Evolutionary conservation across 208 protist species (phyloP).

Genomic region (Acanthamoeba sp.): DNA sequence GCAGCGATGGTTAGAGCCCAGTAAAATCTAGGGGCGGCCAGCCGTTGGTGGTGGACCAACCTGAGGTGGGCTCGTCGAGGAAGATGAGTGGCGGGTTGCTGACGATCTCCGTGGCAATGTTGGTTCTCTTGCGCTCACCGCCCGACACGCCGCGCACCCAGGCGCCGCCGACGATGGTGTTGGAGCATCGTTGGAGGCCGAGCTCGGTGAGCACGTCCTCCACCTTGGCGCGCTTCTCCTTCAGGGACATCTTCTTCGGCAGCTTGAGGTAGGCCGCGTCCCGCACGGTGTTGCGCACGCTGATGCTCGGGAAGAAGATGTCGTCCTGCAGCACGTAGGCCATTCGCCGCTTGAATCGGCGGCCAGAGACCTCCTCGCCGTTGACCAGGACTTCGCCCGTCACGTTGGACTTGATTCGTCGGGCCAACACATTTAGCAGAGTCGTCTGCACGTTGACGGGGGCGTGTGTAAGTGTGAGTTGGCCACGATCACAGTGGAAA

Average conservation of each 20-base stretch:
- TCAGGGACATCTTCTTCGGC: not conserved
- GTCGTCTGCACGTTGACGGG: constrained; percentile 81
- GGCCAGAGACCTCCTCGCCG: not conserved
- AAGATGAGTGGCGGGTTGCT: constrained; percentile 79
- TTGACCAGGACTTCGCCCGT: constrained; percentile 73
- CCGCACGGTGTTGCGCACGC: constrained; percentile 76
- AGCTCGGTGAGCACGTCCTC: constrained; percentile 71
- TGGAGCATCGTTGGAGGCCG: constrained; percentile 27
- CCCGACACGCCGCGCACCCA: constrained; percentile 74
- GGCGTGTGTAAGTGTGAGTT: no score
- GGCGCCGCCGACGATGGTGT: constrained; percentile 78
- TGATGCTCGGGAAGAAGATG: constrained; percentile 76
- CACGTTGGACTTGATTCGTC: constrained; percentile 69
- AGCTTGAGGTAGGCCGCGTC: constrained; percentile 77
- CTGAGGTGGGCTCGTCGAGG: constrained; percentile 82
- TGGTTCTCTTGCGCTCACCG: constrained; percentile 85
- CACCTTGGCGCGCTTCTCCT: constrained; percentile 45
- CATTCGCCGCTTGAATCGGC: constrained; percentile 72
- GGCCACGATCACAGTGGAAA: not conserved
- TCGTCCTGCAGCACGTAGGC: constrained; percentile 83
- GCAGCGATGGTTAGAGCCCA: not conserved
- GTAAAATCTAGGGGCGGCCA: not conserved
- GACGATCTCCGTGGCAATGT: constrained; percentile 84
- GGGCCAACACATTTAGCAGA: constrained; percentile 76
- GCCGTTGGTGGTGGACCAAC: no score